These are phyloP conservation scores for Intubia oerlemansii DNA, from an alignment of 2,329 filamentous ascomycete species.

Conservation along the genomic window DNA sequence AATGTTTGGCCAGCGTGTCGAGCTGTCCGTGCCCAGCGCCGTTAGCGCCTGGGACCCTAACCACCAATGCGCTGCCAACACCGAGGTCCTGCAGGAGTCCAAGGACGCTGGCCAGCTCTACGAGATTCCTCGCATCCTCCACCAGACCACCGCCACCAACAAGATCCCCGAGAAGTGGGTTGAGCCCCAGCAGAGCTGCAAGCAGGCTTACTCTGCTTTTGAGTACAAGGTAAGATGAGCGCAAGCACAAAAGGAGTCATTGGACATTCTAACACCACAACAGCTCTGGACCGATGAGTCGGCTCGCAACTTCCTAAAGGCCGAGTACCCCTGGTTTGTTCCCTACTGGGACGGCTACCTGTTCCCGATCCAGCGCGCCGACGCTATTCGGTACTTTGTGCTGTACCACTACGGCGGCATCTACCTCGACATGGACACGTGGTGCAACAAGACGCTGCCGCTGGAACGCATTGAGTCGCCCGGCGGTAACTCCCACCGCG, in stretches of 20 bases:
- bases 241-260: no score
- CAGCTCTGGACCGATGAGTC: slow-evolving; percentile 58
- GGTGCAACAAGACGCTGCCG: slow-evolving; percentile 10
- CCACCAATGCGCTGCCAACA: no score
- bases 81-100: no score
- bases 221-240: slow-evolving; percentile 12
- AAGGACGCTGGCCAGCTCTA: slow-evolving; percentile 1
- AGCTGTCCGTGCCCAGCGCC: slow-evolving; percentile 1
- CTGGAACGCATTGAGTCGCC: slow-evolving; percentile 12
- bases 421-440: slow-evolving; percentile 54
- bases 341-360: slow-evolving; percentile 53
- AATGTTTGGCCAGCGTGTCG: slow-evolving; percentile 12
- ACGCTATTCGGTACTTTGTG: slow-evolving; percentile 62
- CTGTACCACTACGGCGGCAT: slow-evolving; percentile 58
- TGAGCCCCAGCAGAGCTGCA: slow-evolving; percentile 10
- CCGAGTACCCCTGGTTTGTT: slow-evolving; percentile 59
- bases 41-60: slow-evolving; percentile 2
- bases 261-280: neutral
- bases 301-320: slow-evolving; percentile 47
- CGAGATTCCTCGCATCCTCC: slow-evolving; percentile 12
- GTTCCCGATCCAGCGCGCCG: slow-evolving; percentile 57
- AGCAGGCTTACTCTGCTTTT: slow-evolving; percentile 10
- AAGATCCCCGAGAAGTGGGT: slow-evolving; percentile 11
- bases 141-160: slow-evolving; percentile 11
- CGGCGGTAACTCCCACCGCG: slow-evolving; percentile 1